Conservation (phyloP, 306 rosid genomes). For the Citrullus amarus region DNA sequence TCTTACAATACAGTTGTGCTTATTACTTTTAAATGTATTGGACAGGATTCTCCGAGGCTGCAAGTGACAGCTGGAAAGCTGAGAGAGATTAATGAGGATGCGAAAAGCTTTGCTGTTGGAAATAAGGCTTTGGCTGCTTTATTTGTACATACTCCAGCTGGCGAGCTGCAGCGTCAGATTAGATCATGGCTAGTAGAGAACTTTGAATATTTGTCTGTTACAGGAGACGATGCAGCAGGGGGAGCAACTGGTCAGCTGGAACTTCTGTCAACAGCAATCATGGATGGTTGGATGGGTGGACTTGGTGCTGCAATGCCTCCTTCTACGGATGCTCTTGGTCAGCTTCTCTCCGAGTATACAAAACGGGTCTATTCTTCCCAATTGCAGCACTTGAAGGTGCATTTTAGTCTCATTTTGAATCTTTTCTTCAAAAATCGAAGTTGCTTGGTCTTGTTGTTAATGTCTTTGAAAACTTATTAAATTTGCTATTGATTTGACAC, state of each 20-base stretch:
- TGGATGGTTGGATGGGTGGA: slow-evolving; percentile 99
- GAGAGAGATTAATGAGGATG: slow-evolving; percentile 88
- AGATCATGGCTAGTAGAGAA: slow-evolving; percentile 92
- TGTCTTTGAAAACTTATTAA: neutral
- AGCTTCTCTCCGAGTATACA: slow-evolving; percentile 76
- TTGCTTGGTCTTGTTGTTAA: neutral
- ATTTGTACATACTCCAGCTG: slow-evolving; percentile 97
- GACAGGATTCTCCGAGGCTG: slow-evolving; percentile 80
- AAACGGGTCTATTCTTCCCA: slow-evolving; percentile 87
- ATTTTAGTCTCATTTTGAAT: neutral
- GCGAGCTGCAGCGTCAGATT: slow-evolving; percentile 96
- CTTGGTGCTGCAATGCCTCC: slow-evolving; percentile 98
- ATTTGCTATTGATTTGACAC: neutral
- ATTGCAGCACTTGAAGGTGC: slow-evolving; percentile 93
- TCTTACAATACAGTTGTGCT: neutral
- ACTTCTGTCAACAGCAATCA: slow-evolving; percentile 97
- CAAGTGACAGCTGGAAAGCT: slow-evolving; percentile 97
- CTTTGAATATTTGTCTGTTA: slow-evolving; percentile 71
- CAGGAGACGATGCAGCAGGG: slow-evolving; percentile 60
- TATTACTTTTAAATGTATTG: slow-evolving; percentile 4
- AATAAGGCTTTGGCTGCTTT: slow-evolving; percentile 91
- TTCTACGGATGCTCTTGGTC: slow-evolving; percentile 89
- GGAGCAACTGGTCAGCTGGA: slow-evolving; percentile 95
- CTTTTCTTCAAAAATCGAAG: neutral
- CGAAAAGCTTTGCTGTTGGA: slow-evolving; percentile 79